Evolutionary conservation across 352 stramenopile genomes (phyloP).

Genomic region (Saprolegnia diclina): DNA sequence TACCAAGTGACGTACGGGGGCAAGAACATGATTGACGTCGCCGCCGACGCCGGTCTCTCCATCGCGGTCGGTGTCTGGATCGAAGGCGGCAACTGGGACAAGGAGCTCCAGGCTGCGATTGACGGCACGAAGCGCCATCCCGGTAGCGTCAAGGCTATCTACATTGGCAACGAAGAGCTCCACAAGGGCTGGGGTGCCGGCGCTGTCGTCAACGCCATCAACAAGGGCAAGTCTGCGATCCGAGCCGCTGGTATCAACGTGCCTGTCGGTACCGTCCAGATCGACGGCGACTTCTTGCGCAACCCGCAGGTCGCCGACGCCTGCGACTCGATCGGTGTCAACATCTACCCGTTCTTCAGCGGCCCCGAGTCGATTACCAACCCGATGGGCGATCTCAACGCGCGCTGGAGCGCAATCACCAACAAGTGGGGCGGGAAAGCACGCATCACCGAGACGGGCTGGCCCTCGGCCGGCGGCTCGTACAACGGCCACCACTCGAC

Average conservation of each 20-base stretch:
- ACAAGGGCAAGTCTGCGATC: conserved; percentile 31
- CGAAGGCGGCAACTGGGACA: conserved; percentile 28
- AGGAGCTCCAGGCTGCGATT: conserved; percentile 39
- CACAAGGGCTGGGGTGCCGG: conserved; percentile 37
- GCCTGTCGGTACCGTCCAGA: conserved; percentile 1
- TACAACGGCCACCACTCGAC: conserved; percentile 13
- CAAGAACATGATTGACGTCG: conserved; percentile 47
- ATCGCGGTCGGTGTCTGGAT: conserved; percentile 34
- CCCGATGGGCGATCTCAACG: conserved; percentile 6
- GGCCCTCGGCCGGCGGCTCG: background rate
- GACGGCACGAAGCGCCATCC: conserved; percentile 40
- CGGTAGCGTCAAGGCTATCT: conserved; percentile 43
- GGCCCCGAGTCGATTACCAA: conserved; percentile 7
- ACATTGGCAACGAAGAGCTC: conserved; percentile 77
- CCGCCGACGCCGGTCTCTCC: conserved; percentile 39
- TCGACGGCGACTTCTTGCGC: conserved; percentile 8
- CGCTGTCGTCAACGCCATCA: conserved; percentile 44
- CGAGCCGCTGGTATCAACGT: conserved; percentile 28
- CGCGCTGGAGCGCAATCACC: conserved; percentile 10
- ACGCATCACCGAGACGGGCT: background rate
- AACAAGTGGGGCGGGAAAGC: conserved; percentile 1
- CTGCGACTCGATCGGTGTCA: conserved; percentile 7
- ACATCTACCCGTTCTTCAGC: conserved; percentile 16
- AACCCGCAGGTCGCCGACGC: background rate
- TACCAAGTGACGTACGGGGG: conserved; percentile 55